phyloP scores from a whole-genome alignment of 2,329 filamentous ascomycete species.

The Massarina eburnea region DNA sequence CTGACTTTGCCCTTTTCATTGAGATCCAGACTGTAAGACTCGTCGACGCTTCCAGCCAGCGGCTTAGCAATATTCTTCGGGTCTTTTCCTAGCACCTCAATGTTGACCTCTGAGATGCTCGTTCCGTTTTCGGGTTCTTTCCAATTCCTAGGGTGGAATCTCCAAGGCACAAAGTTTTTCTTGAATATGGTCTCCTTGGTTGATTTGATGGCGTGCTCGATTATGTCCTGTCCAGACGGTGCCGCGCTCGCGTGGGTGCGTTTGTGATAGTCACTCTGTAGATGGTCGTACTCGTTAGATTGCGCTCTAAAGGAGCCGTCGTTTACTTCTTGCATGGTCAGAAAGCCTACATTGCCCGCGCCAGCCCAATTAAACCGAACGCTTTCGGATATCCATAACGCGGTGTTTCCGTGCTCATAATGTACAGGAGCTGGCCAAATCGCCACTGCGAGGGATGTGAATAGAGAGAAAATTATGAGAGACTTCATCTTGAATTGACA shows the following conservation, averaged over 20 bases:
- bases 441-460: constrained; percentile 33
- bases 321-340: constrained; percentile 16
- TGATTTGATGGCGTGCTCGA: constrained; percentile 53
- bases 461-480: constrained; percentile 16
- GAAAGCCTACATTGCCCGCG: constrained; percentile 32
- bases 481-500: constrained; percentile 23
- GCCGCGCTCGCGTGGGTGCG: constrained; percentile 5
- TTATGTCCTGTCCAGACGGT: constrained; percentile 53
- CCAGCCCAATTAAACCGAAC: constrained; percentile 40
- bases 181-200: constrained; percentile 66
- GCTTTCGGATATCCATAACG: constrained; percentile 44
- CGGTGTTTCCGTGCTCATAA: constrained; percentile 41
- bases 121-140: constrained; percentile 61
- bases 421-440: constrained; percentile 48
- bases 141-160: constrained; percentile 66
- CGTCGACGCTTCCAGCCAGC: constrained; percentile 66
- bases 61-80: constrained; percentile 60
- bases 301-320: constrained; percentile 16
- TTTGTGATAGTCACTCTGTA: constrained; percentile 12
- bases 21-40: constrained; percentile 72
- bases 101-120: constrained; percentile 61
- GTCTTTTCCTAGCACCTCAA: constrained; percentile 63
- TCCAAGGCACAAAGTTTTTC: constrained; percentile 75
- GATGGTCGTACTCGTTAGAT: constrained; percentile 17
- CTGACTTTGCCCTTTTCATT: constrained; percentile 61